These are phyloP conservation scores for Talaromyces wortmannii DNA, from an alignment of 495 filamentous ascomycete genomes.

Conservation along the genomic window DNA sequence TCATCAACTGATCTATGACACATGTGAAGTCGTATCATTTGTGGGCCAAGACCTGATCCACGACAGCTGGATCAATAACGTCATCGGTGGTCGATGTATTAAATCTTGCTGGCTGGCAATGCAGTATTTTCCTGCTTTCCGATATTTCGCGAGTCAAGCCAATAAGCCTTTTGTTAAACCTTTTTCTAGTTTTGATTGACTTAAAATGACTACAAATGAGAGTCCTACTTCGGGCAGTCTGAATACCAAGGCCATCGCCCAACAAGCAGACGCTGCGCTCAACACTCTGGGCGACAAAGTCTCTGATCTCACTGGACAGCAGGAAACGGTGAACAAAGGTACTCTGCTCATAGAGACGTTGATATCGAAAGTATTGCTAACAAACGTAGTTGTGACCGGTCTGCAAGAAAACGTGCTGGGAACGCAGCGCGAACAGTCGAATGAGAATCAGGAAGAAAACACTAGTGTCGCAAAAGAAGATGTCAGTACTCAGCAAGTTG, in stretches of 20 bases:
- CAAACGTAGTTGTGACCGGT: background rate
- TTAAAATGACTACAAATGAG: background rate
- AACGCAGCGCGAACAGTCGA: background rate
- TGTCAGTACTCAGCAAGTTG: slow-evolving; percentile 20
- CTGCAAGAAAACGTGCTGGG: no score
- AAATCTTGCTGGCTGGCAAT: no score
- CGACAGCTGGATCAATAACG: no score
- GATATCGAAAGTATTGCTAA: background rate
- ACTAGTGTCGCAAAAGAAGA: background rate
- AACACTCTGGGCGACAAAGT: background rate
- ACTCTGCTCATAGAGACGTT: background rate
- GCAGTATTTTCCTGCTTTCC: no score
- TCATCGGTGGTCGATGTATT: no score
- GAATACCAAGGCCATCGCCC: background rate
- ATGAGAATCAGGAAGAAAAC: background rate
- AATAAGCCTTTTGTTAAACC: no score
- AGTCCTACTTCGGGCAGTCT: background rate
- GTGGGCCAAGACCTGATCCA: no score
- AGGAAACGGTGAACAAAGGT: background rate
- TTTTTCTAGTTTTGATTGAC: no score
- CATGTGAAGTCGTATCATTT: no score
- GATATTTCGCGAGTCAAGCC: no score
- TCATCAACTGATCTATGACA: no score
- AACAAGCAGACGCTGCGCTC: background rate
- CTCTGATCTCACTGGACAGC: background rate